Evolutionary conservation across 2,329 filamentous ascomycete species (phyloP), one percentile per base, ranked within the genome.

Genomic region (Blastomyces silverae): DNA sequence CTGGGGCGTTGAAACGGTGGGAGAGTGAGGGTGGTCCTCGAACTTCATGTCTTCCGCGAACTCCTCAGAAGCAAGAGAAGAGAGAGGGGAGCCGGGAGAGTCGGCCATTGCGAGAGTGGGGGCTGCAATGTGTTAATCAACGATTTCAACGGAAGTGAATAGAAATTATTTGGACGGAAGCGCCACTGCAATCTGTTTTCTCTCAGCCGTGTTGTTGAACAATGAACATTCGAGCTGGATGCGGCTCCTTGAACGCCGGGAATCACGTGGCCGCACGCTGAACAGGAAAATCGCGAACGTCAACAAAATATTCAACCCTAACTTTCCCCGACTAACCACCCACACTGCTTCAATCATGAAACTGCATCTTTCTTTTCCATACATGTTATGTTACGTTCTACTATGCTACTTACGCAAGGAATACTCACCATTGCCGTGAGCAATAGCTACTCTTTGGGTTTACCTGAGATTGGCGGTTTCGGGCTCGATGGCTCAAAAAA

Each of bases 61-160:
- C 66, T 85, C 83, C 69, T 87, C 86, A 58, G 84, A 86, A 68
- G 82, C 84, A 68, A 87, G 83, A 67, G 85, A 85, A 61, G 86
- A 89, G 70, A 89, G 83, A 50, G 85, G 84, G 44, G 86, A 88
- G 63, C 79, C 83, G 15, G 85, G 84, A 13, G 84, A 86, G 73
- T 86, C 80, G 62, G 79, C 76, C 79, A 81, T 82, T 65, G 69
- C 70, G 15, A 50, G 11, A n/a, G 44, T 3, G 10, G 4, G 17
- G 22, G 22, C 5, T 37, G 22, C 20, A 13, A 60, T 52, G 59
- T 50, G 42, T 37, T 61, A 50, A 50, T n/a, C 3, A 17, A 10
- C 8, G 10, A n/a, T 39, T 50, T 50, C 25, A 25, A 13, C 34
- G 20, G 20, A 31, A 50, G 59, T 50, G 59, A 61, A 58, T 58